A percentile compares a stretch with the other conserved stretches of the same genome.
phyloP scores from a whole-genome alignment of 148 eudicot genomes.

The Rhododendron henanense region DNA sequence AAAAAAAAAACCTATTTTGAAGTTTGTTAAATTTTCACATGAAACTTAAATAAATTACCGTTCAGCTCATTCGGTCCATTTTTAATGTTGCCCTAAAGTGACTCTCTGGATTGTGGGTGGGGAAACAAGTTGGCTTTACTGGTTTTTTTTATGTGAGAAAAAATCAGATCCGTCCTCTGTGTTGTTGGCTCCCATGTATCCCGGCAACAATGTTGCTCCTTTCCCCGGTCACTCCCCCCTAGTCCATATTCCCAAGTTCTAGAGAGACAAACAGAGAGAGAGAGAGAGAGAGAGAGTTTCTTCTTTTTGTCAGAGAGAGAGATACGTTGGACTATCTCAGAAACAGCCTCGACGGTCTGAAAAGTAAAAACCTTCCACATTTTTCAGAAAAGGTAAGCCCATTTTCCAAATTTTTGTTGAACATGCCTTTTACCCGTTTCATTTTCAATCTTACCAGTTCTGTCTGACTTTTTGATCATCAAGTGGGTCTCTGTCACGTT shows the following conservation, averaged over 20 bases:
- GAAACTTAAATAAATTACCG: neutral
- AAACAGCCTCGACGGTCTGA: neutral
- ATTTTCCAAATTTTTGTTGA: conserved; percentile 16
- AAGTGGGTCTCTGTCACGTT: conserved; percentile 35
- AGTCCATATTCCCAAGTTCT: neutral
- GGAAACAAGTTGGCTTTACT: neutral
- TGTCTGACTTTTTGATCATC: conserved; percentile 7
- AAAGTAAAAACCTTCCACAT: neutral
- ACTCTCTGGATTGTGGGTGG: neutral
- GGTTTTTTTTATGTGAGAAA: neutral
- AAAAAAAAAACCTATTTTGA: neutral
- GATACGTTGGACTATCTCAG: neutral
- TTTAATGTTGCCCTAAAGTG: neutral
- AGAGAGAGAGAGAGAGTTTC: neutral
- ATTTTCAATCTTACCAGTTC: conserved; percentile 13
- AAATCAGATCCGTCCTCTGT: neutral
- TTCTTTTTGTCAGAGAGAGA: neutral
- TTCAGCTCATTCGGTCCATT: neutral
- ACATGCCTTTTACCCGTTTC: conserved; percentile 15
- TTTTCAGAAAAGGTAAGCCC: conserved; percentile 26
- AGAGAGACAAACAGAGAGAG: neutral
- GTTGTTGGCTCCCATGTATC: conserved; percentile 4
- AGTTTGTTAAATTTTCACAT: neutral
- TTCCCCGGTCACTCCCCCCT: neutral
- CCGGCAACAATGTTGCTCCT: neutral